Percentiles rank a stretch among this genome's conserved stretches.
Conservation (phyloP, 208 protist species). For the Novymonas esmeraldas region DNA sequence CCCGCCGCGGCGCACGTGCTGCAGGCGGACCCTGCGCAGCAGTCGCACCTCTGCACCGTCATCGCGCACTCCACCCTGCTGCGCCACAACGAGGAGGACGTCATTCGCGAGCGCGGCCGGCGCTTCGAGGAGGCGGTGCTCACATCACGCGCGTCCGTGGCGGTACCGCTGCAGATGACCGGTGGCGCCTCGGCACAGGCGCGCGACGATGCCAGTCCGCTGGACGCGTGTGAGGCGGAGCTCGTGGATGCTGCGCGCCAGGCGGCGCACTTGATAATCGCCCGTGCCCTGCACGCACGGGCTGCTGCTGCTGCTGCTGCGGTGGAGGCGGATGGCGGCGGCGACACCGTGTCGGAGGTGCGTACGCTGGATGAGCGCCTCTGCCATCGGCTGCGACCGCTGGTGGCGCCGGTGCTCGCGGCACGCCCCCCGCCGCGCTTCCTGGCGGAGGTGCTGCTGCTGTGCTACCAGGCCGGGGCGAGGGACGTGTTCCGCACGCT, state of each 20-base stretch:
- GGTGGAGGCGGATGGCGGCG: not conserved
- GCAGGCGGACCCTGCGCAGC: constrained; percentile 15
- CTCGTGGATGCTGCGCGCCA: constrained; percentile 38
- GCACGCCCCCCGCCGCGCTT: constrained; percentile 16
- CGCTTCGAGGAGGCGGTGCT: constrained; percentile 50
- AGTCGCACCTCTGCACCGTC: constrained; percentile 47
- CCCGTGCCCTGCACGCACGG: constrained; percentile 22
- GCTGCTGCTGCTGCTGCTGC: constrained; percentile 5
- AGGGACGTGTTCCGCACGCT: constrained; percentile 31
- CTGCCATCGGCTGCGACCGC: constrained; percentile 21
- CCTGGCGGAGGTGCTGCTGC: constrained; percentile 45
- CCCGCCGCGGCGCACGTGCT: constrained; percentile 34
- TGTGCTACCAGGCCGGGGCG: constrained; percentile 52
- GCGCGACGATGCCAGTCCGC: constrained; percentile 17
- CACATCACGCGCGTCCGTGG: constrained; percentile 11
- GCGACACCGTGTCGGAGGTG: constrained; percentile 31
- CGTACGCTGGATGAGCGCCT: constrained; percentile 28
- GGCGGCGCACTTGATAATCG: constrained; percentile 37
- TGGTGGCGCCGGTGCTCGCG: constrained; percentile 3
- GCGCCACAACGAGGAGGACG: constrained; percentile 69
- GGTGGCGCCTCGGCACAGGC: not conserved
- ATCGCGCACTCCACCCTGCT: constrained; percentile 68
- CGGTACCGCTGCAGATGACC: constrained; percentile 24
- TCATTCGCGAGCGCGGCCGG: constrained; percentile 53
- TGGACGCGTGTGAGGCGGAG: constrained; percentile 38